phyloP scores from a whole-genome alignment of 1,284 basidiomycete species.

The Pseudomicrostroma phylloplanum region DNA sequence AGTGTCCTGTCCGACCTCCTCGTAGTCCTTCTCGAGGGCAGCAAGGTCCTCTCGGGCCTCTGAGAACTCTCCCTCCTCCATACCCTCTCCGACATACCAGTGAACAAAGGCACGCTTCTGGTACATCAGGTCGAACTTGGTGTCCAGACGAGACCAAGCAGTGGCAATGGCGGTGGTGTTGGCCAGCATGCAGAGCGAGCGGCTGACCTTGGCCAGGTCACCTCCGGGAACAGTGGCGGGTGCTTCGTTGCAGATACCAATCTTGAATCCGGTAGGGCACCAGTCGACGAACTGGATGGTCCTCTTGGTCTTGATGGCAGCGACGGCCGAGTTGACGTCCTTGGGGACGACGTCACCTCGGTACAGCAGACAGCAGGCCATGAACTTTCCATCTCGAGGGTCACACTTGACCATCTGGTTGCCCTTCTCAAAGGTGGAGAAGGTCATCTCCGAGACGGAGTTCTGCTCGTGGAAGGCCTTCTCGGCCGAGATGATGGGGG shows the following conservation, averaged over 20 bases:
- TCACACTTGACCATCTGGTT: conserved; percentile 78
- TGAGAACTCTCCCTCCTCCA: conserved; percentile 98
- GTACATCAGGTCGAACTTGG: conserved; percentile 92
- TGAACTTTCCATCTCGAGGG: conserved; percentile 69
- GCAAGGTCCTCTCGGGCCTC: conserved; percentile 96
- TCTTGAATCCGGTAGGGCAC: conserved; percentile 97
- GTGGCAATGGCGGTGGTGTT: conserved; percentile 89
- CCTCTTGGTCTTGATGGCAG: conserved; percentile 76
- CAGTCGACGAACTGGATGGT: conserved; percentile 86
- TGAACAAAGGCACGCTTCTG: conserved; percentile 51
- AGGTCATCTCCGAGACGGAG: conserved; percentile 96
- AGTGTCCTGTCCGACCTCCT: conserved; percentile 74
- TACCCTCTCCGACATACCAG: conserved; percentile 85
- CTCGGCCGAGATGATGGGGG: conserved; percentile 78
- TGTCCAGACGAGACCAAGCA: conserved; percentile 91
- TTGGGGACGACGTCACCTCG: conserved; percentile 97
- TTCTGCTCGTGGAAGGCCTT: conserved; percentile 91
- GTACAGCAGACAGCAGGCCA: conserved; percentile 58
- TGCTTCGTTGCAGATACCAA: conserved; percentile 91
- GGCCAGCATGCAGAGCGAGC: conserved; percentile 95
- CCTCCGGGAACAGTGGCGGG: conserved; percentile 76
- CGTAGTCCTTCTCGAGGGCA: conserved; percentile 73
- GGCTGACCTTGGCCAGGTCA: conserved; percentile 86
- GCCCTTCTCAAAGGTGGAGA: conserved; percentile 92
- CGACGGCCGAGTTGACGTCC: conserved; percentile 88